phyloP scores from a whole-genome alignment of 495 filamentous ascomycete genomes.

The Apiosordaria backusii region DNA sequence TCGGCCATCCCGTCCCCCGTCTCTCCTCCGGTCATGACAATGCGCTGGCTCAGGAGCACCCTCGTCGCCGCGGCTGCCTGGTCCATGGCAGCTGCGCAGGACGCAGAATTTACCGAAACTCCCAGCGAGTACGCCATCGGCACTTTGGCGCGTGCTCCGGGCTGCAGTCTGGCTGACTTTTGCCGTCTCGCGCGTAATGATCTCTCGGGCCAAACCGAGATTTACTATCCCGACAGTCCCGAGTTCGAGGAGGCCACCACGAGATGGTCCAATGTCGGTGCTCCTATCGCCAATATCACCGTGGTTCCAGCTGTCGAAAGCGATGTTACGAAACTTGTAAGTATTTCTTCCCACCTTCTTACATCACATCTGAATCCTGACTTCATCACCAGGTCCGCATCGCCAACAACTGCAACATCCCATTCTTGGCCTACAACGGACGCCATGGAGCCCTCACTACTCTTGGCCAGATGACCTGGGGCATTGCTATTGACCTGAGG shows the following conservation, averaged over 20 bases:
- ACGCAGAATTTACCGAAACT: not conserved
- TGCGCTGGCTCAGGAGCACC: not conserved
- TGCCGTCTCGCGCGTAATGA: not conserved
- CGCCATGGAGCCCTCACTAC: slow-evolving; percentile 45
- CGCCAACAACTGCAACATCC: slow-evolving; percentile 29
- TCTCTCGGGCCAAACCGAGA: slow-evolving; percentile 42
- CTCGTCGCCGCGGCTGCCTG: not conserved
- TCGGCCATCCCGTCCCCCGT: too few relatives aligned
- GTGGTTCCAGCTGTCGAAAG: slow-evolving; percentile 48
- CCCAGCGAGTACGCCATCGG: not conserved
- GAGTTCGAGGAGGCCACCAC: slow-evolving; percentile 1
- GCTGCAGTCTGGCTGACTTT: slow-evolving; percentile 5
- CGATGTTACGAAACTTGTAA: slow-evolving; percentile 51
- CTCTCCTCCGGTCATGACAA: not conserved
- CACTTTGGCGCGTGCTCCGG: not conserved
- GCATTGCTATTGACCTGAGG: slow-evolving; percentile 48
- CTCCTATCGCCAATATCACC: slow-evolving; percentile 46
- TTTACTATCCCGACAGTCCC: slow-evolving; percentile 38
- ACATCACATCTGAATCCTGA: too few relatives aligned
- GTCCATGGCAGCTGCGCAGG: not conserved
- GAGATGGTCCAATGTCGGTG: slow-evolving; percentile 20
- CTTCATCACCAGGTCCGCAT: not conserved
- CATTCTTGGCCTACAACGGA: slow-evolving; percentile 50
- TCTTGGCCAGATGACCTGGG: slow-evolving; percentile 42
- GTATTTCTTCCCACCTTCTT: not conserved